These are phyloP conservation scores for Colletotrichum noveboracense DNA, from an alignment of 2,329 filamentous ascomycete genomes.

Conservation along the genomic window DNA sequence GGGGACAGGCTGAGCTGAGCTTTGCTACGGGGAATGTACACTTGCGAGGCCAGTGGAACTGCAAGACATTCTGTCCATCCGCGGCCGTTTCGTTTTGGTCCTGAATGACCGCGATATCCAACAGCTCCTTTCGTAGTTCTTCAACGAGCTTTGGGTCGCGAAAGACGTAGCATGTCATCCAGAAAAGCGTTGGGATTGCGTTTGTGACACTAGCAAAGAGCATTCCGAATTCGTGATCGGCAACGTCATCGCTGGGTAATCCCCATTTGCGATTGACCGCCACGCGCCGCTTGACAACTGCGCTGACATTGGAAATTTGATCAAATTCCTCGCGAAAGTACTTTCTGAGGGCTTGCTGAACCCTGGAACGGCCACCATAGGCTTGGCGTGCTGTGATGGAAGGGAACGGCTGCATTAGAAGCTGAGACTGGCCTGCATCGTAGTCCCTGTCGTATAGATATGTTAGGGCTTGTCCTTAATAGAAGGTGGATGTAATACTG, in stretches of 20 bases:
- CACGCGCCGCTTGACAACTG: conserved; percentile 31
- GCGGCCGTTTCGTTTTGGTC: neutral
- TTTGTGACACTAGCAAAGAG: conserved; percentile 37
- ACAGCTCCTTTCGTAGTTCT: neutral
- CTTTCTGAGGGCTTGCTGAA: conserved; percentile 29
- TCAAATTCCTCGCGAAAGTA: conserved; percentile 34
- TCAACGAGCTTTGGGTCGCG: neutral
- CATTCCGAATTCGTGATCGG: conserved; percentile 35
- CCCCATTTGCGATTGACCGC: conserved; percentile 32
- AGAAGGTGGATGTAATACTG: neutral
- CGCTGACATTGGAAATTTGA: conserved; percentile 28
- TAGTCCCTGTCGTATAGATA: neutral
- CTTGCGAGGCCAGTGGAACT: neutral
- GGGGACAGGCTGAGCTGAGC: neutral
- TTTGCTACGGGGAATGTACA: neutral
- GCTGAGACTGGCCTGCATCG: neutral
- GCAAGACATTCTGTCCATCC: neutral
- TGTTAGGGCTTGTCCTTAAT: neutral
- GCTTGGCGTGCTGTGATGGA: conserved; percentile 26
- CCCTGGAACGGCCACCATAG: conserved; percentile 23
- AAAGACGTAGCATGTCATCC: conserved; percentile 37
- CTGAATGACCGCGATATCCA: neutral
- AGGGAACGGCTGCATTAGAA: conserved; percentile 4
- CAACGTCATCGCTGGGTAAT: conserved; percentile 30
- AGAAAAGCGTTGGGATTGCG: conserved; percentile 41